Evolutionary conservation across 2,329 filamentous ascomycete genomes (phyloP), one percentile per base, ranked within the genome.

Genomic region (Trichoderma simmonsii): DNA sequence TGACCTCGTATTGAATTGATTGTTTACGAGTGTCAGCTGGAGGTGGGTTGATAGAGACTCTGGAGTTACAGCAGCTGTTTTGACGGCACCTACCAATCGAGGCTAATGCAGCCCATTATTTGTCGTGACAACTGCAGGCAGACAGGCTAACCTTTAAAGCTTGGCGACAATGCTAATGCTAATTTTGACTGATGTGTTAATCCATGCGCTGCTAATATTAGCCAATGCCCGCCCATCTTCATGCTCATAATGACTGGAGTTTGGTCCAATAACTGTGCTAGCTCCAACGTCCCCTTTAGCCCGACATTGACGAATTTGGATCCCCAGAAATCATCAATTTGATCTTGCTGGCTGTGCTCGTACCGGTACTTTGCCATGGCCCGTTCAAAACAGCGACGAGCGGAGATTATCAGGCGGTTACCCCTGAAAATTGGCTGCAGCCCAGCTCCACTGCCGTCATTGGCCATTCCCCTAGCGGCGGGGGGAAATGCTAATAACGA

Each of bases 321-420:
- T 51, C 9, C 43, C 34, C 34, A 36, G 34, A 39, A 39, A 39
- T 39, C 15, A 43, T 43, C 39, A 43, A 43, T 43, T 43, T 51
- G 43, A n/a, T 21, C 8, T 21, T 21, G 43, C 43, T 51, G 43
- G 43, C 43, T 4, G 43, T n/a, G 9, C 43, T 51, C 21, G 48
- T 54, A 54, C 48, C 48, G 48, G 48, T 24, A 54, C 48, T 24
- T 60, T 24, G 24, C 28, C 7, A 30, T n/a, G 28, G 18, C 8
- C 12, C 24, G 48, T 24, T 28, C 28, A 39, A 67, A 67, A 67
- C 64, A 67, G 64, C 64, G 64, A 67, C 51, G 43, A 28, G 64
- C 64, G 64, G 64, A 67, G 64, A 67, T 67, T 67, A 67, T 67
- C 64, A 67, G 32, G 64, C 64, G 51, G 64, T 34, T 57, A 57